Evolutionary conservation across 2,329 filamentous ascomycete species (phyloP), one percentile per base, ranked within the genome.

Genomic region (Rosellinia necatrix): DNA sequence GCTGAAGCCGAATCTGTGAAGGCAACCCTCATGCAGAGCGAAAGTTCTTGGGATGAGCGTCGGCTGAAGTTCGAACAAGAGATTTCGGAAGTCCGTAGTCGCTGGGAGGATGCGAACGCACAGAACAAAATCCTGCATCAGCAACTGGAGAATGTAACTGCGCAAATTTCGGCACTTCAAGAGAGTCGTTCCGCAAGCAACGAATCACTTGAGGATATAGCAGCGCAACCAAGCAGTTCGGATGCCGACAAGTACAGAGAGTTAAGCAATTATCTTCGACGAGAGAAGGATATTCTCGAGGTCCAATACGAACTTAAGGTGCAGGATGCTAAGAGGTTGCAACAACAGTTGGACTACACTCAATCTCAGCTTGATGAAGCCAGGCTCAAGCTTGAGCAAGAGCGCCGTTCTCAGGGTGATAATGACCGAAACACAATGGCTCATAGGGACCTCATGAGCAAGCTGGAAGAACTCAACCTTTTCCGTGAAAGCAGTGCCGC

Each of bases 241-340:
- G 85, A 84, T 35, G 77, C 87, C 8, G 90, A 91, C 63, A 90
- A 90, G 49, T 83, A 96, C 8, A 89, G 94, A 59, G 93, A 97
- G 68, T 84, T 99, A 53, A 96, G 96, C 74, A 89, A 85, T 59
- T 99, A 94, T 72, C 78, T 99, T 59, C 88, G 93, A 41, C 89
- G 91, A 37, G 96, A 99, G 75, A 99, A 97, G 78, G 94, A 97
- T 71, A 97, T 99, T 63, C 83, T 97, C 7, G 93, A 99, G 66
- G 91, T 97, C n/a, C 93, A 97, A 68, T 90, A 92, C 66, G 92
- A 97, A 65, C 80, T 97, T 40, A 92, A 93, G 66, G 81, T 87
- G 0, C 91, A 96, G 66, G 94, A 99, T 74, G 82, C 86, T 50
- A 96, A 96, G 74, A 86, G 94, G 50, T 75, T 97, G 37, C 90